phyloP scores from a whole-genome alignment of 202 grass and related monocot genomes.

The Zoysia matrella region DNA sequence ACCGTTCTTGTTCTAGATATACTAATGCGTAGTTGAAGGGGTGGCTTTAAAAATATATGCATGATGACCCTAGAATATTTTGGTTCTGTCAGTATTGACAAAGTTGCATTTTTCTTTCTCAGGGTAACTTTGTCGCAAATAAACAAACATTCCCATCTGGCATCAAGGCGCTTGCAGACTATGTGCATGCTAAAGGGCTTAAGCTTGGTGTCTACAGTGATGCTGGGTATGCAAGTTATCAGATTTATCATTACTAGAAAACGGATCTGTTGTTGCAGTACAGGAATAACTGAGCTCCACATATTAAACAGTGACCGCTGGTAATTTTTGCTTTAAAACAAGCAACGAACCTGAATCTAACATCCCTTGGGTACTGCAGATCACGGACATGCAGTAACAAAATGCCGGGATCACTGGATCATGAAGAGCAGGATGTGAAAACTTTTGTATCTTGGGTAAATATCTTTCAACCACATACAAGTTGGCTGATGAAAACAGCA shows the following conservation, averaged over 20 bases:
- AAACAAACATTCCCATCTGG: conserved; percentile 81
- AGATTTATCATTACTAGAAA: conserved; percentile 23
- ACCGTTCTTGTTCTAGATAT: neutral
- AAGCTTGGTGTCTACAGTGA: conserved; percentile 96
- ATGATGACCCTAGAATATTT: neutral
- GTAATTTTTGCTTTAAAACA: neutral
- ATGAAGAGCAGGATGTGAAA: conserved; percentile 90
- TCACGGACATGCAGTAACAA: conserved; percentile 66
- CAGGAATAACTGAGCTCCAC: conserved; percentile 7
- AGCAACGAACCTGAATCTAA: conserved; percentile 5
- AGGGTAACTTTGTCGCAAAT: conserved; percentile 82
- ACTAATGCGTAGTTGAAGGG: neutral
- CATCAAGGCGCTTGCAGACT: conserved; percentile 88
- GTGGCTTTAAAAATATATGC: neutral
- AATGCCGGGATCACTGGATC: conserved; percentile 92
- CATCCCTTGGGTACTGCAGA: conserved; percentile 41
- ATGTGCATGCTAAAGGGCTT: conserved; percentile 85
- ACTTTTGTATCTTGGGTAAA: conserved; percentile 88
- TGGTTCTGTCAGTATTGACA: conserved; percentile 29
- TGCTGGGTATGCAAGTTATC: conserved; percentile 72
- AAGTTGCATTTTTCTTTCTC: conserved; percentile 21
- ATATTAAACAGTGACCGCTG: neutral
- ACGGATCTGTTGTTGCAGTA: neutral
- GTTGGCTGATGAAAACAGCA: too few species aligned
- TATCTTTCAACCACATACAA: neutral